These are phyloP conservation scores for Cladosporium oxysporum DNA, from an alignment of 2,329 filamentous ascomycete species.

Conservation along the genomic window DNA sequence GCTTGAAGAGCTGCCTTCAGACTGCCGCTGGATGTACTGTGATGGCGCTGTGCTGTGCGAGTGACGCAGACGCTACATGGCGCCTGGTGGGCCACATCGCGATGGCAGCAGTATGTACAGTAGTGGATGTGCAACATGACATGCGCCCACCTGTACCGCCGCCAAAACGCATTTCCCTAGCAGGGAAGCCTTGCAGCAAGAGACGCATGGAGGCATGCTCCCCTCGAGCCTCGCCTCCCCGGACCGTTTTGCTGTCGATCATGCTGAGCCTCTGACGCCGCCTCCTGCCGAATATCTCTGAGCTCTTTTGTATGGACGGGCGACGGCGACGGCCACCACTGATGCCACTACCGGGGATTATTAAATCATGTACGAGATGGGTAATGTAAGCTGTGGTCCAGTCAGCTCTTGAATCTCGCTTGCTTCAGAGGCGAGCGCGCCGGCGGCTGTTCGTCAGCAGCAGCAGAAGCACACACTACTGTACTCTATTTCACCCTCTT, in stretches of 20 bases:
- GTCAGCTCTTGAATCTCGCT: slow-evolving; percentile 13
- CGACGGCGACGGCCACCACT: not conserved
- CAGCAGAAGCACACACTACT: not conserved
- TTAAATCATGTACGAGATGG: not conserved
- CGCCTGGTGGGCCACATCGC: slow-evolving; percentile 7
- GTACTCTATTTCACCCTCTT: not conserved
- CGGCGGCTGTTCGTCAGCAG: slow-evolving; percentile 4
- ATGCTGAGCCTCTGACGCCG: not conserved
- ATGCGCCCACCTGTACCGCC: not conserved
- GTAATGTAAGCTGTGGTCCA: not conserved
- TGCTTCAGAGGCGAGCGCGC: slow-evolving; percentile 7
- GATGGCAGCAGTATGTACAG: not conserved
- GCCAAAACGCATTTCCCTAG: slow-evolving; percentile 4
- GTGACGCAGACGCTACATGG: not conserved
- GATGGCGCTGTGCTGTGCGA: slow-evolving; percentile 8
- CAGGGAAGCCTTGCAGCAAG: slow-evolving; percentile 11
- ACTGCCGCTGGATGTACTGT: not conserved
- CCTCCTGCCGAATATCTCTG: not conserved
- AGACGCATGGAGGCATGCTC: not conserved
- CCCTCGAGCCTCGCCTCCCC: slow-evolving; percentile 1
- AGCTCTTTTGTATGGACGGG: not conserved
- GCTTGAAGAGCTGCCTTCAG: not conserved
- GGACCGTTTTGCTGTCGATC: slow-evolving; percentile 2
- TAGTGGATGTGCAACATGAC: not conserved
- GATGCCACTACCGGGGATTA: not conserved